Evolutionary conservation across 371 early-diverging fungal genomes (phyloP).

Genomic region (Cokeromyces recurvatus): DNA sequence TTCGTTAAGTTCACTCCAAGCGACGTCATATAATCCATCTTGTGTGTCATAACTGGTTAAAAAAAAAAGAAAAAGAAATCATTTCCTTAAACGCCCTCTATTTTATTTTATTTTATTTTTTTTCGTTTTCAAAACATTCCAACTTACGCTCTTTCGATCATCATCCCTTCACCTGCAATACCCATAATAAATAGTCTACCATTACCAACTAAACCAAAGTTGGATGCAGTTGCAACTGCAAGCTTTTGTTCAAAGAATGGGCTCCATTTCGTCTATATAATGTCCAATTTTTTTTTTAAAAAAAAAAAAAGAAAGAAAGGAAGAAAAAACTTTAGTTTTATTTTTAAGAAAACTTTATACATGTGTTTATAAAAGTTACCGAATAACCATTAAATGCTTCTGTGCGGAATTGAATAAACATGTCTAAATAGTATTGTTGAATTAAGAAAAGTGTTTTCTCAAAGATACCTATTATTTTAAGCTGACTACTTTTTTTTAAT

Average conservation of each 20-base stretch:
- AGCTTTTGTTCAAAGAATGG: conserved; percentile 89
- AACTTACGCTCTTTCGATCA: conserved; percentile 66
- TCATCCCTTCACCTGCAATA: conserved; percentile 47
- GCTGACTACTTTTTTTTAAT: too few species aligned
- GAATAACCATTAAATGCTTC: conserved; percentile 64
- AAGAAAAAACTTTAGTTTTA: too few species aligned
- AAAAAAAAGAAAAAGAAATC: background rate
- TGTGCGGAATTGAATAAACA: conserved; percentile 57
- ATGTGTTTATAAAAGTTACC: too few species aligned
- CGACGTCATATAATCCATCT: conserved; percentile 89
- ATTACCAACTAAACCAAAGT: conserved; percentile 95
- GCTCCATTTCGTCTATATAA: conserved; percentile 74
- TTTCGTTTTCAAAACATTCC: background rate
- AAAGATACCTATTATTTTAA: too few species aligned
- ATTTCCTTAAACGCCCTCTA: too few species aligned
- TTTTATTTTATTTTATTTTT: too few species aligned
- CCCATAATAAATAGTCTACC: conserved; percentile 75
- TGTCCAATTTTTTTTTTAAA: background rate
- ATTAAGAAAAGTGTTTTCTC: too few species aligned
- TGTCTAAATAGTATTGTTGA: too few species aligned
- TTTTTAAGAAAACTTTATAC: too few species aligned
- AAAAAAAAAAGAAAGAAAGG: background rate
- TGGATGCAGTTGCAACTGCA: conserved; percentile 87
- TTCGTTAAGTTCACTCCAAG: conserved; percentile 94
- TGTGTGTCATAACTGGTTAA: conserved; percentile 84